Evolutionary conservation across 495 filamentous ascomycete species (phyloP), one percentile per base, ranked within the genome.

Genomic region (Corynascus novoguineensis): DNA sequence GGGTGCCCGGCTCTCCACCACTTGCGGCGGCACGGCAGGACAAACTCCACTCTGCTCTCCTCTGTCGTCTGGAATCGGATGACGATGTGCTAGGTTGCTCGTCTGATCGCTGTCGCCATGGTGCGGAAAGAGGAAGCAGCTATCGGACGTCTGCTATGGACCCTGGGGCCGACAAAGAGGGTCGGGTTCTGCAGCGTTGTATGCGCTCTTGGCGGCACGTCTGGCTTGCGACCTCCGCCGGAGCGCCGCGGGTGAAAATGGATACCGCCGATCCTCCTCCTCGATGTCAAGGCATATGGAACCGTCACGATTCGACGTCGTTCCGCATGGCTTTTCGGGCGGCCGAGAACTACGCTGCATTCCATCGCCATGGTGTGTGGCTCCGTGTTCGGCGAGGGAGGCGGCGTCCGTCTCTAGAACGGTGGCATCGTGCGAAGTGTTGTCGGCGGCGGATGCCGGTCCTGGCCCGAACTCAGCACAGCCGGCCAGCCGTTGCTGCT

Each of bases 301-400:
- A 49, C 57, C 48, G 50, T 54, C 50, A 15, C 29, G 42, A 59
- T 59, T 49, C 21, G 50, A 49, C 41, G 29, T 59, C 50, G 19
- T 59, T 59, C 37, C 57, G 34, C 31, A 46, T 54, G 17, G 46
- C 48, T 59, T 37, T 53, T 37, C 46, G 50, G 50, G 37, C n/a
- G 40, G 57, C 50, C 50, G 42, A 54, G 57, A 21, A 59, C 46
- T 32, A 32, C 53, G 50, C 50, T 59, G 42, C 50, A 53, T 48
- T 40, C 40, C 42, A 59, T 59, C 28, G 31, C 32, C 31, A 53
- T 59, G 29, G 29, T 25, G 32, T 59, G n/a, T 54, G n/a, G 57
- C 50, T 21, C 27, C 25, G 24, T 54, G 22, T 48, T 60, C 37
- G 45, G 55, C 58, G 34, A 60, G 52, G 38, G 58, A 56, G 50